Conservation (phyloP, 495 filamentous ascomycete species). For the Lindgomyces ingoldianus region DNA sequence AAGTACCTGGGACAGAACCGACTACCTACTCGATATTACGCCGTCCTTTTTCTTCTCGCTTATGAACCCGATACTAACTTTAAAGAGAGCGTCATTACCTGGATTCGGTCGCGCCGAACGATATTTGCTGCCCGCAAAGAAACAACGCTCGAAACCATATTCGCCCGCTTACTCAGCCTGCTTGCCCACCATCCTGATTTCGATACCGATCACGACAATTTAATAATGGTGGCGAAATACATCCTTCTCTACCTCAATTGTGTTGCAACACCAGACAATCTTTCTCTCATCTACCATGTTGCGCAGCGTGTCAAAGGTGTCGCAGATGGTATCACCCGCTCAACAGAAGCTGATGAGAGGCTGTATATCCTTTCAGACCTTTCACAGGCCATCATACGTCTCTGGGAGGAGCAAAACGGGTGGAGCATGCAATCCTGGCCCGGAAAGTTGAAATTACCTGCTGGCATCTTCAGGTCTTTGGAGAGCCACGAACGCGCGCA, state of each 20-base stretch:
- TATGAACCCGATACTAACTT: constrained; percentile 76
- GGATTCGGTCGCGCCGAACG: constrained; percentile 75
- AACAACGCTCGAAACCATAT: constrained; percentile 76
- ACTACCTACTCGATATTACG: constrained; percentile 78
- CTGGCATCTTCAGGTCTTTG: constrained; percentile 73
- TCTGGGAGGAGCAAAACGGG: constrained; percentile 75
- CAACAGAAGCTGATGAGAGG: constrained; percentile 51
- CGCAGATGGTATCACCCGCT: constrained; percentile 68
- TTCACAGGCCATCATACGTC: constrained; percentile 75
- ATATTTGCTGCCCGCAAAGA: constrained; percentile 54
- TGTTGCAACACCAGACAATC: constrained; percentile 81
- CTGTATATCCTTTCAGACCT: constrained; percentile 90
- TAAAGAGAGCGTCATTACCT: constrained; percentile 74
- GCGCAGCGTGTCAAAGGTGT: constrained; percentile 92
- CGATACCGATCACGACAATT: constrained; percentile 62
- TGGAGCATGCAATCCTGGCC: constrained; percentile 81
- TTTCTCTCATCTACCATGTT: constrained; percentile 86
- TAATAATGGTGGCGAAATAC: constrained; percentile 80
- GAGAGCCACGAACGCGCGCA: constrained; percentile 76
- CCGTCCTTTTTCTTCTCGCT: constrained; percentile 82
- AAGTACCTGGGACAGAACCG: constrained; percentile 74
- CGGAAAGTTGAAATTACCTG: constrained; percentile 76
- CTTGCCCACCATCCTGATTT: constrained; percentile 97
- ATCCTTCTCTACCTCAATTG: constrained; percentile 83
- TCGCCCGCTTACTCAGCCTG: constrained; percentile 80